Evolutionary conservation across 2,329 filamentous ascomycete genomes (phyloP).

Genomic region (Thielaviopsis cerberus): DNA sequence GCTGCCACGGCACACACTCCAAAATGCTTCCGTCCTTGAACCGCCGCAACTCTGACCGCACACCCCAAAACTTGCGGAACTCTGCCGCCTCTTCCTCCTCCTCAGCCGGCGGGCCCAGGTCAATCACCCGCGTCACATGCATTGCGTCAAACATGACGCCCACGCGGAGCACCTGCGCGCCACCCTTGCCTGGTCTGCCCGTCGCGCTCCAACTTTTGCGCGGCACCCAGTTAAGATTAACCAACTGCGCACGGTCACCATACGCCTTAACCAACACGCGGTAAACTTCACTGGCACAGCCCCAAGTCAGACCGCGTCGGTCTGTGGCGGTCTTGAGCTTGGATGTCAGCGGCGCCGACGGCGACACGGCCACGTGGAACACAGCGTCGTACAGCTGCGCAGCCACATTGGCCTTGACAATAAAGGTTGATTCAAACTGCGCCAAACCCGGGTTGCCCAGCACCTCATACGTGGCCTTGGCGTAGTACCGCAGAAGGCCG

Average conservation of each 20-base stretch:
- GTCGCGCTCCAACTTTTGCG: slow-evolving; percentile 18
- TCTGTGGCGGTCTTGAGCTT: slow-evolving; percentile 8
- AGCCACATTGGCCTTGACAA: slow-evolving; percentile 38
- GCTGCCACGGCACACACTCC: slow-evolving; percentile 76
- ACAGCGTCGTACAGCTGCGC: slow-evolving; percentile 36
- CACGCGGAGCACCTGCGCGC: slow-evolving; percentile 20
- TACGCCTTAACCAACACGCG: slow-evolving; percentile 50
- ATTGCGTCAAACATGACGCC: slow-evolving; percentile 55
- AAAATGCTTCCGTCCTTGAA: slow-evolving; percentile 91
- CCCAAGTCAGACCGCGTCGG: slow-evolving; percentile 24
- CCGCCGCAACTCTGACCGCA: slow-evolving; percentile 76
- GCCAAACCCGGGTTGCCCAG: slow-evolving; percentile 56
- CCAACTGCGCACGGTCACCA: slow-evolving; percentile 51
- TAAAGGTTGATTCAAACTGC: slow-evolving; percentile 74
- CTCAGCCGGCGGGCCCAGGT: slow-evolving; percentile 74
- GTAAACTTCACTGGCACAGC: slow-evolving; percentile 40
- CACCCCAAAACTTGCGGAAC: slow-evolving; percentile 88
- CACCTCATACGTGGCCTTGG: slow-evolving; percentile 53
- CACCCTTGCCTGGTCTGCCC: slow-evolving; percentile 8
- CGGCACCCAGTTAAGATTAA: slow-evolving; percentile 35
- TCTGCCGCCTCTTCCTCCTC: slow-evolving; percentile 62
- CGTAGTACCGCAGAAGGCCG: slow-evolving; percentile 51
- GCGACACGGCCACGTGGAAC: slow-evolving; percentile 20
- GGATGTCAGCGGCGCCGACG: slow-evolving; percentile 17
- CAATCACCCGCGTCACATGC: slow-evolving; percentile 57